Conservation (phyloP, 2,329 filamentous ascomycete species). For the Stemphylium vesicarium region DNA sequence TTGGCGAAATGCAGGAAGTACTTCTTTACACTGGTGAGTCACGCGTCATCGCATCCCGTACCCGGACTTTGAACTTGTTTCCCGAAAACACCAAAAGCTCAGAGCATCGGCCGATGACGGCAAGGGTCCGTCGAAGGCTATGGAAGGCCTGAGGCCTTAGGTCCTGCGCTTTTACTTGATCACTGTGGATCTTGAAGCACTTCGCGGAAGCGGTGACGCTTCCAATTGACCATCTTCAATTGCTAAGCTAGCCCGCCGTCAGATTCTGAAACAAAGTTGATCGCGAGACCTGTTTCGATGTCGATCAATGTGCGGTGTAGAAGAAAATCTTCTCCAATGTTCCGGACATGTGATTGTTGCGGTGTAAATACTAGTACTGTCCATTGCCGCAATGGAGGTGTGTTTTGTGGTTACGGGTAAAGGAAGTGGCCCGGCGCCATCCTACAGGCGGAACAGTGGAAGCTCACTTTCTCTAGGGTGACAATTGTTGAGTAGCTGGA, state of each 20-base stretch:
- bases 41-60: conserved; percentile 13
- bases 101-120: conserved; percentile 24
- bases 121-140: conserved; percentile 17
- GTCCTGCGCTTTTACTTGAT: conserved; percentile 12
- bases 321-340: conserved; percentile 17
- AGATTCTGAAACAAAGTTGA: conserved; percentile 20
- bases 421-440: conserved; percentile 19
- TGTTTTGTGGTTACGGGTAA: conserved; percentile 26
- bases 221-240: conserved; percentile 29
- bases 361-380: conserved; percentile 9
- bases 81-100: conserved; percentile 21
- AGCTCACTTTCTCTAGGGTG: conserved; percentile 26
- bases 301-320: conserved; percentile 34
- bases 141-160: conserved; percentile 7
- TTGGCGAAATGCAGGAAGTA: conserved; percentile 29
- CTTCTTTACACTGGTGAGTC: conserved; percentile 22
- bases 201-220: conserved; percentile 31
- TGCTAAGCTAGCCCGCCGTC: conserved; percentile 23
- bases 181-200: conserved; percentile 26
- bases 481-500: conserved; percentile 11
- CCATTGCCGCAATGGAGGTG: conserved; percentile 25
- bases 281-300: conserved; percentile 22
- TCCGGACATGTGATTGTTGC: conserved; percentile 19
- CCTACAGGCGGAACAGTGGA: conserved; percentile 21
- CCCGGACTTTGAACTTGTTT: neutral